phyloP scores from a whole-genome alignment of 2,329 filamentous ascomycete species.

The Pseudogymnoascus sp. region DNA sequence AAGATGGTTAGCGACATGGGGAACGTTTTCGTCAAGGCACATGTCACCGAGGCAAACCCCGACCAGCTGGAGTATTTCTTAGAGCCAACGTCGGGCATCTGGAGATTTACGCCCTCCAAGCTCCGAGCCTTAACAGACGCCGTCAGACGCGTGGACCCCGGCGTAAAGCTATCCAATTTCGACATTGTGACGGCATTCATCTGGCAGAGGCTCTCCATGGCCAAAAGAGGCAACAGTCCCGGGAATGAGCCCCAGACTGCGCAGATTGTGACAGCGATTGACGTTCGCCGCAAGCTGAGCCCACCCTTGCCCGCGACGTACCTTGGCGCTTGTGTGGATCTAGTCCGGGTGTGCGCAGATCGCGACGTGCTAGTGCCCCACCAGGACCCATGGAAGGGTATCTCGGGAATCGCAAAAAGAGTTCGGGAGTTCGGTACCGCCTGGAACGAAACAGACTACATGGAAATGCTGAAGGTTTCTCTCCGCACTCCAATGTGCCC shows the following conservation, averaged over 20 bases:
- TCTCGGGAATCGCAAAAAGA: background rate
- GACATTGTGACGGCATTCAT: slow-evolving; percentile 1
- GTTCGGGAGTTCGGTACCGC: background rate
- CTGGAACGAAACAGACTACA: background rate
- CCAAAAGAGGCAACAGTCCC: background rate
- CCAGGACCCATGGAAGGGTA: background rate
- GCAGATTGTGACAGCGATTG: background rate
- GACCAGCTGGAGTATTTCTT: background rate
- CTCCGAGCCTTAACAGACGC: background rate
- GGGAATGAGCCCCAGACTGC: background rate
- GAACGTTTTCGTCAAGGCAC: slow-evolving; percentile 1
- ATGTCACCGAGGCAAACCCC: slow-evolving; percentile 1
- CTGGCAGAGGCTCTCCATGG: slow-evolving; percentile 1
- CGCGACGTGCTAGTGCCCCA: background rate
- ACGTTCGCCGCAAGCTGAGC: background rate
- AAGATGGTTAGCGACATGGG: slow-evolving; percentile 3
- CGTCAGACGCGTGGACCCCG: background rate
- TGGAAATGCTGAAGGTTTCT: background rate
- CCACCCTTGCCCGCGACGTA: background rate
- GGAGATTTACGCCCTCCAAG: slow-evolving; percentile 1
- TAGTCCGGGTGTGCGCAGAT: background rate
- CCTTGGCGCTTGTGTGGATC: slow-evolving; percentile 5
- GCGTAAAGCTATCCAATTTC: background rate
- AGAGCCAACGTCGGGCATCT: background rate
- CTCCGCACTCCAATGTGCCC: background rate